A percentile compares a stretch with the other conserved stretches of the same genome.
Evolutionary conservation across 169 alveolate genomes (phyloP).

Genomic region (Eimeria praecox): DNA sequence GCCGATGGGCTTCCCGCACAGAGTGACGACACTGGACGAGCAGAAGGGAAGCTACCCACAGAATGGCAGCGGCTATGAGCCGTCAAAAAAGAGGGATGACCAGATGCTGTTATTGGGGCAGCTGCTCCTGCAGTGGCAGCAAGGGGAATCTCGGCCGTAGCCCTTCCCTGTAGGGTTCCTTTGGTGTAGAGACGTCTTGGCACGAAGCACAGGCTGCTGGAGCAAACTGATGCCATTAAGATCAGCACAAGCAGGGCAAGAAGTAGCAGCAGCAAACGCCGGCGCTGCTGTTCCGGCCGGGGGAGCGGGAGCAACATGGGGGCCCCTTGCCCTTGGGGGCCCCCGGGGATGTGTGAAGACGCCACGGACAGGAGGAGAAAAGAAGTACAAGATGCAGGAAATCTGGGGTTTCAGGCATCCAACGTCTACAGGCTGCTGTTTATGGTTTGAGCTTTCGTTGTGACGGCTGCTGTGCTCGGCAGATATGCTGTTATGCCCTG

Average conservation of each 20-base stretch:
- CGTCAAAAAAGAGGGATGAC: background rate
- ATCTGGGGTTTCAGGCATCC: background rate
- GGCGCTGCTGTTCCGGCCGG: constrained; percentile 22
- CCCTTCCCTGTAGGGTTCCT: background rate
- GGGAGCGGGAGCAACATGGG: constrained; percentile 48
- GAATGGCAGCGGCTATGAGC: constrained; percentile 16
- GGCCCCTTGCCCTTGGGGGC: constrained; percentile 64
- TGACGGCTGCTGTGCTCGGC: background rate
- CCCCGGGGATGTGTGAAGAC: background rate
- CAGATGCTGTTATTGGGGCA: background rate
- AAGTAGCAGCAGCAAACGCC: constrained; percentile 41
- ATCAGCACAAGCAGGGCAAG: background rate
- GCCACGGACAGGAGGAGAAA: background rate
- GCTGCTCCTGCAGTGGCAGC: constrained; percentile 14
- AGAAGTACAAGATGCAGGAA: background rate
- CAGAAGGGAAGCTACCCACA: background rate
- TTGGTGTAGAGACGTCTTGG: background rate
- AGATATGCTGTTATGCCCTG: background rate
- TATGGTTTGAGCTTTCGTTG: background rate
- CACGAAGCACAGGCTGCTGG: constrained; percentile 25
- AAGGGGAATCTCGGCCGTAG: background rate
- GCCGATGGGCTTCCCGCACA: constrained; percentile 4
- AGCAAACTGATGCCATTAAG: background rate
- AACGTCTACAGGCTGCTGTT: background rate
- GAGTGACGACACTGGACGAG: background rate